Evolutionary conservation across 495 filamentous ascomycete species (phyloP).

Genomic region (Xylaria grammica): DNA sequence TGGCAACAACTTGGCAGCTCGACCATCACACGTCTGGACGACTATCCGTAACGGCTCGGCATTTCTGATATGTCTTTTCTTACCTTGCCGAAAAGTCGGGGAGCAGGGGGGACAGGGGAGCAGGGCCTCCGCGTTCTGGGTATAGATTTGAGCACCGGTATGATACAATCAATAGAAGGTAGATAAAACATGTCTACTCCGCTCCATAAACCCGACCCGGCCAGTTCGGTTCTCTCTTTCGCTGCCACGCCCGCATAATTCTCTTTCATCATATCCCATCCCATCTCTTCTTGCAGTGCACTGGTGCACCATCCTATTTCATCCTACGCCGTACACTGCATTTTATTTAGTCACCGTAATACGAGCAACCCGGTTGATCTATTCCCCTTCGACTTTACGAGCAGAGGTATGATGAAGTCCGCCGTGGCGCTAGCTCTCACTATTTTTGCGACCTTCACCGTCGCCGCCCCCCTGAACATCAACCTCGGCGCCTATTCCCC

Average conservation of each 20-base stretch:
- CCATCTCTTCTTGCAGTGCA: conserved; percentile 25
- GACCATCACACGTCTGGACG: not conserved
- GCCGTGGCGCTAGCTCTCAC: conserved; percentile 29
- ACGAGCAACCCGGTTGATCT: conserved; percentile 1
- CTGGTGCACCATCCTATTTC: conserved; percentile 28
- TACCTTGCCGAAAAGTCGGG: too few relatives aligned
- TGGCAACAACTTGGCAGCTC: conserved; percentile 22
- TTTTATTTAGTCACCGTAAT: conserved; percentile 19
- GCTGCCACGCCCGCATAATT: not conserved
- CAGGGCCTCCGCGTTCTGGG: too few relatives aligned
- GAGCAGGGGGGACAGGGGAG: too few relatives aligned
- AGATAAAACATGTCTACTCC: not conserved
- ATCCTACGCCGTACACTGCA: conserved; percentile 7
- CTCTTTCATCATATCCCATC: conserved; percentile 14
- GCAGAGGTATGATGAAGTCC: conserved; percentile 29
- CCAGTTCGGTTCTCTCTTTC: conserved; percentile 5
- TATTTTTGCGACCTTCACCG: conserved; percentile 22
- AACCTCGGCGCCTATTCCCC: conserved; percentile 65
- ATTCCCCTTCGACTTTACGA: not conserved
- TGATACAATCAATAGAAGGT: not conserved
- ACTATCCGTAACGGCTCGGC: conserved; percentile 10
- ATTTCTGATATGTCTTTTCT: conserved; percentile 20
- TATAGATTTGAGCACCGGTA: not conserved
- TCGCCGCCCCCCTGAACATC: conserved; percentile 58
- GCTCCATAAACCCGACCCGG: conserved; percentile 7